Conservation (phyloP, 1,284 basidiomycete species). For the Pterulicium gracile region DNA sequence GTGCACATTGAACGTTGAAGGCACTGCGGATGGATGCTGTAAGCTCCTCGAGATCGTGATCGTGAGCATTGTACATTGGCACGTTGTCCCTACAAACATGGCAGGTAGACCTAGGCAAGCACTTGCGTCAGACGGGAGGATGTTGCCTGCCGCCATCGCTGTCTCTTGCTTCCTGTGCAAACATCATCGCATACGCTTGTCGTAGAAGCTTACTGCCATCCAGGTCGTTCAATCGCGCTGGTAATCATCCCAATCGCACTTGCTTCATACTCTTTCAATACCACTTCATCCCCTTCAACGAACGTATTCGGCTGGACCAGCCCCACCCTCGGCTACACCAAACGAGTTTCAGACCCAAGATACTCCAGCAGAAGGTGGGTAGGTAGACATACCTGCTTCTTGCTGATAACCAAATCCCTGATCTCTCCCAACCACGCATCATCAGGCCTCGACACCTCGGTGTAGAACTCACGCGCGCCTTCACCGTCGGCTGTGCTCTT, state of each 20-base stretch:
- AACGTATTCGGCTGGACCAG: constrained; percentile 76
- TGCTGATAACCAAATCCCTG: constrained; percentile 63
- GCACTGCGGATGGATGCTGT: no score
- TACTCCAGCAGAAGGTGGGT: constrained; percentile 4
- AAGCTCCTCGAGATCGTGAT: no score
- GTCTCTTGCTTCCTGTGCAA: no score
- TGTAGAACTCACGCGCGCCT: constrained; percentile 67
- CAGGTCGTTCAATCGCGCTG: not conserved
- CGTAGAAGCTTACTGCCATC: no score
- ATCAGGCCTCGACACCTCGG: constrained; percentile 59
- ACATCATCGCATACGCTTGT: no score
- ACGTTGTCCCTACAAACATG: no score
- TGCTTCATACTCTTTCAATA: constrained; percentile 61
- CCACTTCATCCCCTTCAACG: constrained; percentile 50
- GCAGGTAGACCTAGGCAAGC: no score
- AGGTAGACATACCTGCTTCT: constrained; percentile 54
- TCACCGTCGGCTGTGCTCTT: constrained; percentile 79
- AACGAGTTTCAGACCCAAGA: no score
- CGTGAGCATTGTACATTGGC: no score
- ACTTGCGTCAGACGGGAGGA: no score
- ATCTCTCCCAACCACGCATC: constrained; percentile 66
- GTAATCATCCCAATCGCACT: constrained; percentile 8
- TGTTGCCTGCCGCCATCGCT: no score
- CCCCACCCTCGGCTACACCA: constrained; percentile 69
- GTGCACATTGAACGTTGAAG: no score